Base-by-base conservation (phyloP, 2,329 filamentous ascomycete species). In the Bipolaris cookei region DNA sequence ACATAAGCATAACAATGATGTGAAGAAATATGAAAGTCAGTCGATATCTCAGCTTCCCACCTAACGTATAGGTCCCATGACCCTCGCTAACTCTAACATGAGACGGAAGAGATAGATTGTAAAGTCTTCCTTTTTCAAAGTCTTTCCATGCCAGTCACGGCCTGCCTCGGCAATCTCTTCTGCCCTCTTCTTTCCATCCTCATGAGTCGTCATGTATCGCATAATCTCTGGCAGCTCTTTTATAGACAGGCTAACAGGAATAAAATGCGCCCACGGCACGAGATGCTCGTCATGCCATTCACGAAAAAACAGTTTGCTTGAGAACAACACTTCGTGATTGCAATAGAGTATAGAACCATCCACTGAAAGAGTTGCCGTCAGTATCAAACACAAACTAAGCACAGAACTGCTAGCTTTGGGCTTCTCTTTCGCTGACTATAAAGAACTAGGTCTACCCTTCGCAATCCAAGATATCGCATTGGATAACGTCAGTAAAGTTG, bases 401-500 rank as follows among this genome's bases (percentile, higher is more conserved):
- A 7, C 42, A 23, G 41, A 62, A 57, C 28, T 43, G 37, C 23
- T 47, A 25, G 18, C 38, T 47, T 23, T 34, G n/a, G 8, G 53
- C 44, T 46, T 43, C 57, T 30, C 38, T 49, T 2, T 35, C 32
- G 3, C 37, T 16, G 23, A 48, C 20, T 3, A 46, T 42, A 47
- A 72, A 73, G 42, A 59, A 60, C 4, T 53, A n/a, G 8, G 54
- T 56, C 48, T 69, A 55, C 2, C 54, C 57, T 4, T 3, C 57
- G 43, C 59, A 62, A 38, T 52, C 37, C 11, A 28, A 32, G 14
- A 32, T 13, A 10, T 49, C 46, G 68, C 83, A 84, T 53, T 83
- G 81, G 21, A 81, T 72, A 8, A 84, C 70, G 3, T 68, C 68
- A 0, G 81, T 81, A 46, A 85, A 81, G 1, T 75, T 72, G 11